These are phyloP conservation scores for Tolypocladium nubicola DNA, from an alignment of 2,329 filamentous ascomycete genomes.

Conservation along the genomic window DNA sequence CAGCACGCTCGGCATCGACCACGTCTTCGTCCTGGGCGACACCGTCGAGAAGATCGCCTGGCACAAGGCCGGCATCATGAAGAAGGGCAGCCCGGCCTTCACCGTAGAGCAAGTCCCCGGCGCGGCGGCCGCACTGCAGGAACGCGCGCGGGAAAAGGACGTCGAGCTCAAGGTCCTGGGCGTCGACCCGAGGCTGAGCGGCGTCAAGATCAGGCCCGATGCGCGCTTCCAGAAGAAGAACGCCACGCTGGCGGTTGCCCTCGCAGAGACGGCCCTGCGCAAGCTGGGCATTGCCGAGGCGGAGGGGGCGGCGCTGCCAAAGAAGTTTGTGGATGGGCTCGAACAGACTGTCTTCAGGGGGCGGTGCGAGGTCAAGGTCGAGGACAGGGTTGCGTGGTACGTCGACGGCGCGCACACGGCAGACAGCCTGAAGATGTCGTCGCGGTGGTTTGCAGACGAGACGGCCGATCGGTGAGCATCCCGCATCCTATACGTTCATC, in stretches of 20 bases:
- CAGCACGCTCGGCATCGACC: slow-evolving; percentile 58
- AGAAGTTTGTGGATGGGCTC: slow-evolving; percentile 60
- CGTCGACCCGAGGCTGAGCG: slow-evolving; percentile 32
- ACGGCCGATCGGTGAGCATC: slow-evolving; percentile 20
- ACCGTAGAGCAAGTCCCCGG: slow-evolving; percentile 40
- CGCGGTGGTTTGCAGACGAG: slow-evolving; percentile 65
- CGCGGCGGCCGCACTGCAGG: slow-evolving; percentile 32
- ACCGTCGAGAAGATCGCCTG: slow-evolving; percentile 58
- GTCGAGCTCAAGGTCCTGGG: slow-evolving; percentile 36
- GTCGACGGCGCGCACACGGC: slow-evolving; percentile 89
- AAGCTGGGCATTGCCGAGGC: slow-evolving; percentile 28
- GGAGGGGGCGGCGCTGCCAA: slow-evolving; percentile 33
- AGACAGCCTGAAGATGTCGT: slow-evolving; percentile 76
- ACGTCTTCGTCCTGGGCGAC: slow-evolving; percentile 50
- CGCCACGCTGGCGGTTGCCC: slow-evolving; percentile 38
- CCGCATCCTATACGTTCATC: not conserved
- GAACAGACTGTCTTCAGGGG: slow-evolving; percentile 69
- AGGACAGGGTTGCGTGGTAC: slow-evolving; percentile 61
- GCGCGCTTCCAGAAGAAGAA: slow-evolving; percentile 51
- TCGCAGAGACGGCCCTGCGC: slow-evolving; percentile 38
- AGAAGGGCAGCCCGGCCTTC: slow-evolving; percentile 46
- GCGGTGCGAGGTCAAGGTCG: slow-evolving; percentile 55
- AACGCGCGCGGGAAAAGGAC: slow-evolving; percentile 41
- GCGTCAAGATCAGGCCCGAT: slow-evolving; percentile 38
- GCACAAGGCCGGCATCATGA: slow-evolving; percentile 67